Conservation (phyloP, 106 monocot genomes). For the Dendrobium catenatum region DNA sequence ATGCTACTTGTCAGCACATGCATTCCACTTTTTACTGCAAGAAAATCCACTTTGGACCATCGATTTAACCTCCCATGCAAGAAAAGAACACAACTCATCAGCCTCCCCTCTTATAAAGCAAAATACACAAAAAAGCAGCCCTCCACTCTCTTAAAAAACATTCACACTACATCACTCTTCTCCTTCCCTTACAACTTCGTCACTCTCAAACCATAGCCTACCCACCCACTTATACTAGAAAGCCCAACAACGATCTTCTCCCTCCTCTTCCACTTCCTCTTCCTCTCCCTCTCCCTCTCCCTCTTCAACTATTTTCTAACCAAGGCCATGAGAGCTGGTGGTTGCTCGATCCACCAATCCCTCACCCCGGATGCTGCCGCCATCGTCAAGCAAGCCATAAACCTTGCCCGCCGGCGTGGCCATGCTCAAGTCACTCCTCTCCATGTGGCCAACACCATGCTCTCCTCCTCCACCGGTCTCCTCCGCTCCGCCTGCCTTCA, state of each 20-base stretch:
- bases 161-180: neutral
- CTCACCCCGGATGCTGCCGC: conserved; percentile 71
- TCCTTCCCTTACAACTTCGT: neutral
- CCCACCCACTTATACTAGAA: neutral
- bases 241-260: neutral
- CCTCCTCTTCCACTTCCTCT: neutral
- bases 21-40: conserved; percentile 8
- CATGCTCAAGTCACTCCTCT: conserved; percentile 96
- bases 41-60: conserved; percentile 6
- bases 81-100: conserved; percentile 7
- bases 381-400: conserved; percentile 76
- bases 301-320: neutral
- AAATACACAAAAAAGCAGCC: neutral
- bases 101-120: neutral
- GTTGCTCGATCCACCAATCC: conserved; percentile 80
- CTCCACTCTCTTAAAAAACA: neutral
- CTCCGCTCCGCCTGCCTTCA: conserved; percentile 66
- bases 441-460: conserved; percentile 95
- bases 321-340: conserved; percentile 79
- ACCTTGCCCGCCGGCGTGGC: conserved; percentile 71
- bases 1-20: conserved; percentile 7
- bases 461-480: conserved; percentile 63
- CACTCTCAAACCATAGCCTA: neutral
- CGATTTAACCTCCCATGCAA: conserved; percentile 11
- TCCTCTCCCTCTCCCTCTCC: neutral